Evolutionary conservation across 768 basidiomycete genomes (phyloP), one percentile per base, ranked within the genome.

Genomic region (Lyophyllum decastes): DNA sequence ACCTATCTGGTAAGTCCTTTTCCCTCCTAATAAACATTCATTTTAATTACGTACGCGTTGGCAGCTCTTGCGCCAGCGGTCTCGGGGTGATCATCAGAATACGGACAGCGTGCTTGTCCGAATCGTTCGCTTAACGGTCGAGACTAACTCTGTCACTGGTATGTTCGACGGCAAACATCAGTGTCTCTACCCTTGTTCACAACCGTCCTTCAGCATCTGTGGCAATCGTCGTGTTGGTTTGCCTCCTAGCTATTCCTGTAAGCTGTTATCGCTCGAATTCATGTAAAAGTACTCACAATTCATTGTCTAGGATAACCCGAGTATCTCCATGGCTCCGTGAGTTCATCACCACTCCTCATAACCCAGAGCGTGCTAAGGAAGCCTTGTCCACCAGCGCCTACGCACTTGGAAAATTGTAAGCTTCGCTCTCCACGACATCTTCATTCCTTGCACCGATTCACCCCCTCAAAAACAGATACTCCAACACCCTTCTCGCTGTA

Each of bases 311-410:
- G 26, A 40, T 9, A 61, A 61, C 26, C 60, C 60, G 22, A 61
- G 60, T 25, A 54, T 61, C 27, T 46, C 60, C 26, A 57, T 61
- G 52, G 60, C 55, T 19, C 60, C 60, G 60, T 61, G 24, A 61
- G 55, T 51, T 24, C 21, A 12, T 2, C 19, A 19, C 47, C 25
- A 5, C 9, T 14, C 22, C 1, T 22, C 35, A 6, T 7, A 2
- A 8, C 6, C 6, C 46, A 17, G 30, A 30, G 30, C 10, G 17
- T 45, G 4, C 26, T 27, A 2, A 24, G 24, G 11, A 45, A 45
- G 11, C n/a, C 14, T 12, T 19, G 4, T 11, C 46, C 46, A 27
- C 14, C 19, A 61, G 60, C 12, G 60, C 60, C 33, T 61, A 61
- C 22, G 60, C 60, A 2, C 55, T 61, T 4, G 60, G 60, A 25